Evolutionary conservation across 306 rosid genomes (phyloP), one percentile per base, ranked within the genome.

Genomic region (Ammopiptanthus mongolicus): DNA sequence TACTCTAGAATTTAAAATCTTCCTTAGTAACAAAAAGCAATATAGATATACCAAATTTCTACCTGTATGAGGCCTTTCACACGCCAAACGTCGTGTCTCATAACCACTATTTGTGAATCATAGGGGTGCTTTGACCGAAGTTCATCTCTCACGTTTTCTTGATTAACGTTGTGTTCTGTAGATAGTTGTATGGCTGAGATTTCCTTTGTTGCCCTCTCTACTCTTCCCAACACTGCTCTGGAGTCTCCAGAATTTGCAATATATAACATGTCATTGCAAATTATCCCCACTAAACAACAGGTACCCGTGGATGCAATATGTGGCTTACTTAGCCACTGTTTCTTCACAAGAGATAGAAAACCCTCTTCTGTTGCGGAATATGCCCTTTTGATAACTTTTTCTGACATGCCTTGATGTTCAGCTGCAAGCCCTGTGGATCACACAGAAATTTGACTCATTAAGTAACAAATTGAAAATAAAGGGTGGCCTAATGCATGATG

Each of bases 21-120:
- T 62, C 19, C 5, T 14, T 4, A 28, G 29, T 34, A 62, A 47
- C 64, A 21, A 37, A 39, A 28, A n/a, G 44, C 21, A 59, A 31
- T 8, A 31, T 28, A 42, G 31, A 46, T 66, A 34, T 28, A 42
- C 51, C n/a, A 76, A 60, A 50, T 31, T 18, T 3, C 4, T 85
- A 94, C 98, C 96, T 95, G 98, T 61, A 95, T 95, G 84, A 95
- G 88, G 72, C 98, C 98, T 73, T 95, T 95, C 3, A 95, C 97
- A 0, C 98, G 96, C 98, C 98, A 95, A 82, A 88, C 96, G 2
- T 78, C 84, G 69, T 90, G 93, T 59, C 86, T 88, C 56, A 86
- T 62, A 39, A 87, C 82, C 51, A 95, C 98, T 23, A 91, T 91
- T 36, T 91, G 85, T 15, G 97, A 77, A 81, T 95, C 98, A 39